Base-by-base conservation (phyloP, 768 basidiomycete species). In the Hericium alpestre region DNA sequence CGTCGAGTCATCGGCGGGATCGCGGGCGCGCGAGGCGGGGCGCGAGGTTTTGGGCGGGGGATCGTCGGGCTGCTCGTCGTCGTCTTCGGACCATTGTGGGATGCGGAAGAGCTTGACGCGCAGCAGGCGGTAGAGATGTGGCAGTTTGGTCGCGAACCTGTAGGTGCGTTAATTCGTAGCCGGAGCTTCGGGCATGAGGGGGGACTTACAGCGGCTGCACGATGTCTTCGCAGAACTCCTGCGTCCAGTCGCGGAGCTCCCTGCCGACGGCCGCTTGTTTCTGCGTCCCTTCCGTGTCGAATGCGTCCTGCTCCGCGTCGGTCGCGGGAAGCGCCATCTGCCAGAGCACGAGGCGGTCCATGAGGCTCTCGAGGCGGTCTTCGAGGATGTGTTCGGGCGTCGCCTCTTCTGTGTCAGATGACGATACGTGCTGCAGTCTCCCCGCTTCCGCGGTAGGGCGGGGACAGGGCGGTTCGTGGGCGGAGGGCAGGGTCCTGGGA, bases 151-250 rank as follows among this genome's bases (percentile, higher is more conserved):
- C 46, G 48, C 47, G 47, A 55, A 55, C 37, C 49, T 56, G 49
- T 16, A 23, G 7, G 7, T 50, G 13, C 7, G 27, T 18, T 7
- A 23, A 15, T 43, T 16, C 15, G 15, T 12, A 13, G 9, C 6
- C 11, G 4, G 10, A 7, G 13, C 6, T 50, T 23, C 6, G 37
- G 3, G 20, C 11, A 32, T 10, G 41, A 43, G 4, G n/a, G n/a
- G 16, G 15, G 51, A n/a, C 81, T 54, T 63, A 88, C 87, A 77
- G 73, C 40, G 72, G 76, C 60, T 87, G 84, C 15, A 90, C 81
- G 50, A 86, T 64, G 22, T 82, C 79, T 63, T 84, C 80, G 51
- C 76, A 84, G 64, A 90, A 90, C 1, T 66, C 59, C 65, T 90
- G 89, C 71, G 81, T 82, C 88, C 89, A 90, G 62, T 92, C 88